Percentiles rank a stretch among this genome's conserved stretches.
Evolutionary conservation across 2,329 filamentous ascomycete species (phyloP).

Genomic region (Ophiosphaerella korrae): DNA sequence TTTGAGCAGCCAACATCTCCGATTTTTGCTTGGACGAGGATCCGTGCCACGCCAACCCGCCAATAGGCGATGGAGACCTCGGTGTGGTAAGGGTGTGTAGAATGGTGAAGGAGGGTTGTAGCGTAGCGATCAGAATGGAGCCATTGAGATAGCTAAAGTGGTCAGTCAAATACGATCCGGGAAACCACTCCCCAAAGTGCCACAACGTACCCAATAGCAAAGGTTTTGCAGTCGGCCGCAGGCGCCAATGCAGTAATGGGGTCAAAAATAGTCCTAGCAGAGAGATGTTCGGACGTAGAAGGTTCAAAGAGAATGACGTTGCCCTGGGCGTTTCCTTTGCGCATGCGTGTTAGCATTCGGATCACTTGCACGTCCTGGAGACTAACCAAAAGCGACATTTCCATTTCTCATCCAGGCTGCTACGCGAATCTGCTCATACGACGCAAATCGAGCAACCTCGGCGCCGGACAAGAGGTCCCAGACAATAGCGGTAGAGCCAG

Average conservation of each 20-base stretch:
- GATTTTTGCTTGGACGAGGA: slow-evolving; percentile 96
- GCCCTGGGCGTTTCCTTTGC: slow-evolving; percentile 83
- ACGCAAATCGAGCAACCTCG: slow-evolving; percentile 88
- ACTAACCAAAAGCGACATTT: slow-evolving; percentile 91
- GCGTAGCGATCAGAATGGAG: slow-evolving; percentile 83
- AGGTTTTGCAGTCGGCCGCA: slow-evolving; percentile 86
- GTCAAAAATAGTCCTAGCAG: slow-evolving; percentile 89
- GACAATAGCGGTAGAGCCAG: slow-evolving; percentile 87
- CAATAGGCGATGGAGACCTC: slow-evolving; percentile 82
- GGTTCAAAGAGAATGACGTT: slow-evolving; percentile 95
- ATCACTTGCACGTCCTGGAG: slow-evolving; percentile 1
- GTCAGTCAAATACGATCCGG: slow-evolving; percentile 19
- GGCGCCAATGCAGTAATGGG: slow-evolving; percentile 93
- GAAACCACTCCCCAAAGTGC: not conserved
- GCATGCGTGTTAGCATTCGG: slow-evolving; percentile 13
- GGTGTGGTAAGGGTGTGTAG: slow-evolving; percentile 89
- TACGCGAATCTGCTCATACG: slow-evolving; percentile 82
- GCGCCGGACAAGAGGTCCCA: slow-evolving; percentile 95
- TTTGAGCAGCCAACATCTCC: slow-evolving; percentile 95
- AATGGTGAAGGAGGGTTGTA: slow-evolving; percentile 92
- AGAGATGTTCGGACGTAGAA: slow-evolving; percentile 88
- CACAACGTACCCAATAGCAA: slow-evolving; percentile 83
- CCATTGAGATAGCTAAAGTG: slow-evolving; percentile 84
- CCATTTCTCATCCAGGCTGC: slow-evolving; percentile 97
- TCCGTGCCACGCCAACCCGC: slow-evolving; percentile 90